Conservation (phyloP, 2,329 filamentous ascomycete species). For the Cercospora zeina region DNA sequence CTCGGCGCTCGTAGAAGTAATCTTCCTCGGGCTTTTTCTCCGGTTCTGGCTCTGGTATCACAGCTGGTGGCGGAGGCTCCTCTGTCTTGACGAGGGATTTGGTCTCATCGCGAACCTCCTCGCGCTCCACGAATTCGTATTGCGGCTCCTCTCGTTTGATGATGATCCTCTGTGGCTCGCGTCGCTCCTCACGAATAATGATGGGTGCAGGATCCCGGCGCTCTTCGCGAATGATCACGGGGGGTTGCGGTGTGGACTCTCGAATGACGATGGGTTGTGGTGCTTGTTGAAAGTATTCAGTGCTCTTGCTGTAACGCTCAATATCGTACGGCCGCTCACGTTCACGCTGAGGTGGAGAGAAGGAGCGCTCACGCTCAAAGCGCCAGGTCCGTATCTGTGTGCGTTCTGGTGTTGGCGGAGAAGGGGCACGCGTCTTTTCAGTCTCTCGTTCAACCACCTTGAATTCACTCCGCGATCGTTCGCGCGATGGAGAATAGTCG, state of each 20-base stretch:
- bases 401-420: constrained; percentile 46
- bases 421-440: constrained; percentile 37
- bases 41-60: constrained; percentile 26
- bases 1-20: constrained; percentile 62
- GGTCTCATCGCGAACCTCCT: constrained; percentile 53
- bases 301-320: constrained; percentile 55
- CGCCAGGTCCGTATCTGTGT: constrained; percentile 53
- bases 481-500: constrained; percentile 32
- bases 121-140: constrained; percentile 61
- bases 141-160: constrained; percentile 58
- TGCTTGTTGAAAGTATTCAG: constrained; percentile 54
- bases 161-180: constrained; percentile 49
- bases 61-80: constrained; percentile 40
- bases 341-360: constrained; percentile 45
- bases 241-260: constrained; percentile 44
- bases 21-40: constrained; percentile 53
- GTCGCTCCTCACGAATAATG: constrained; percentile 57
- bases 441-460: constrained; percentile 43
- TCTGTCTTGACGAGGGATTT: constrained; percentile 47
- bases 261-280: constrained; percentile 55
- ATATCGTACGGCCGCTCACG: constrained; percentile 48
- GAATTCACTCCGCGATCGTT: constrained; percentile 41
- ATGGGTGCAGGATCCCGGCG: constrained; percentile 51
- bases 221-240: constrained; percentile 57
- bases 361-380: constrained; percentile 54